These are phyloP conservation scores for Acanthamoeba triangularis DNA, from an alignment of 208 protist genomes.

Conservation along the genomic window DNA sequence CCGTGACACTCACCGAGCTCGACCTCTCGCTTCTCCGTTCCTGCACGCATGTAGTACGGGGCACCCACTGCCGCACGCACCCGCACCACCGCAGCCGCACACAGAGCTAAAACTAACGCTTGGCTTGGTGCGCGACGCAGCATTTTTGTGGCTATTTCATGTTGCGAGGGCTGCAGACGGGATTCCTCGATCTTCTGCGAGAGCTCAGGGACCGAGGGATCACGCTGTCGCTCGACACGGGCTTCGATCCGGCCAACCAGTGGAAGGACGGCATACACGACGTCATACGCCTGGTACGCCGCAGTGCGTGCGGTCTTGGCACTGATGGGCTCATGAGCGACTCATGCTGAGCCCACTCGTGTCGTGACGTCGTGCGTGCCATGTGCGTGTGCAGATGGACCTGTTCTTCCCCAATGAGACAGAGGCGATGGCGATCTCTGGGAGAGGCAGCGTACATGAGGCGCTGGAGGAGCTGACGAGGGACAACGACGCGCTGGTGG, in stretches of 20 bases:
- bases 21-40: background rate
- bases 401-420: conserved; percentile 41
- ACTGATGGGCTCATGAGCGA: too few species aligned
- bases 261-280: conserved; percentile 44
- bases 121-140: background rate
- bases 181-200: background rate
- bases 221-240: conserved; percentile 26
- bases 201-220: background rate
- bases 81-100: background rate
- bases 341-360: background rate
- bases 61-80: background rate
- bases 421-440: conserved; percentile 1
- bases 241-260: conserved; percentile 17
- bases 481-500: conserved; percentile 2
- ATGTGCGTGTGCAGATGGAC: background rate
- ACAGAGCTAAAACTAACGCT: background rate
- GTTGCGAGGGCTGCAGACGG: background rate
- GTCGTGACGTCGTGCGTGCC: background rate
- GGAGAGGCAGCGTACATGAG: background rate
- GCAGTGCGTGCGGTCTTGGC: too few species aligned
- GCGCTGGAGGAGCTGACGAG: conserved; percentile 1
- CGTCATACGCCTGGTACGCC: background rate
- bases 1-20: background rate
- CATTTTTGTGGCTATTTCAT: conserved; percentile 21
- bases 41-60: background rate